Conservation (phyloP, 345 rosid genomes). For the Syzygium grande region DNA sequence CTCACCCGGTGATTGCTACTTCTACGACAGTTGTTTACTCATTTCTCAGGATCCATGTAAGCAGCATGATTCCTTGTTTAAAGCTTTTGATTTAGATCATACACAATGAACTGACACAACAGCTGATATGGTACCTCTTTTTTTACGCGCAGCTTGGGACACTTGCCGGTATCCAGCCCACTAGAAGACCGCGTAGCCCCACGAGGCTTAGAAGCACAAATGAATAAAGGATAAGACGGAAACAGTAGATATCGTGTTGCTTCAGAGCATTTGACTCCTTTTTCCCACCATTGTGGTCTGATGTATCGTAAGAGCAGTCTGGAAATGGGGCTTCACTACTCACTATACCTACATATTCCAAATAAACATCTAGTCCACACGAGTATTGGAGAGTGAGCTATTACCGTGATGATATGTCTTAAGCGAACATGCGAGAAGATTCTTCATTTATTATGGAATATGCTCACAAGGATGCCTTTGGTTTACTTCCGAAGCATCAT, state of each 20-base stretch:
- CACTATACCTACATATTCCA: neutral
- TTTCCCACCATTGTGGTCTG: neutral
- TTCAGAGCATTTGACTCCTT: neutral
- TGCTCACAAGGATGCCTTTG: too few species aligned
- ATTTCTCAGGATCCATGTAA: neutral
- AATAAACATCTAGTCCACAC: too few species aligned
- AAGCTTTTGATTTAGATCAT: neutral
- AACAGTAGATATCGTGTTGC: neutral
- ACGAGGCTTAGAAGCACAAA: neutral
- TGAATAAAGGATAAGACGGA: neutral
- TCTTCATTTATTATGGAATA: too few species aligned
- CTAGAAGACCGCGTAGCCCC: neutral
- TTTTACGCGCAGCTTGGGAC: neutral
- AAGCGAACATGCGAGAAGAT: too few species aligned
- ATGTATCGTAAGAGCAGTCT: neutral
- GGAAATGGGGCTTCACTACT: neutral
- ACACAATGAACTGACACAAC: neutral
- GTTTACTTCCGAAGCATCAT: too few species aligned
- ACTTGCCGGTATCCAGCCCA: neutral
- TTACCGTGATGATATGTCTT: too few species aligned
- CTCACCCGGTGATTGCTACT: neutral
- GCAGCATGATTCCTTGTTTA: neutral
- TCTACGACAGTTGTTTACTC: neutral
- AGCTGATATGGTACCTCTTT: neutral
- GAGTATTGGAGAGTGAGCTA: too few species aligned